Evolutionary conservation across 441 rosid species (phyloP).

Genomic region (Brassica balearica): DNA sequence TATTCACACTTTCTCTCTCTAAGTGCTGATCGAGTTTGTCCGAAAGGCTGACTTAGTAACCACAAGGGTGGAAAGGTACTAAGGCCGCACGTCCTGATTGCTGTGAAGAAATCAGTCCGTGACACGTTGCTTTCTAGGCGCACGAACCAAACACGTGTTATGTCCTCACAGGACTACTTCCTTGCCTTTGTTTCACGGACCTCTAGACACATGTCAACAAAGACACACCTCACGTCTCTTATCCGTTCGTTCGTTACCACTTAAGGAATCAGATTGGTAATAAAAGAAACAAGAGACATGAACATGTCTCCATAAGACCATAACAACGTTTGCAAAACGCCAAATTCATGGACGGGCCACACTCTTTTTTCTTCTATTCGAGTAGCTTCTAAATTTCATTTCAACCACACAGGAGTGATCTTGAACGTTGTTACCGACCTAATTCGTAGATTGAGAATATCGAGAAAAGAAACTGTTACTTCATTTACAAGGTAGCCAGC

Average conservation of each 20-base stretch:
- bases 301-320: constrained; percentile 18
- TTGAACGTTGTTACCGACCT: constrained; percentile 19
- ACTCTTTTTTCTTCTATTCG: neutral
- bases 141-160: constrained; percentile 32
- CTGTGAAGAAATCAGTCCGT: too few relatives aligned
- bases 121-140: constrained; percentile 21
- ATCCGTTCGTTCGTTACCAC: constrained; percentile 20
- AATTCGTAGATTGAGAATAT: neutral
- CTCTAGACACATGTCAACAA: neutral
- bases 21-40: too few relatives aligned
- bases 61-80: too few relatives aligned
- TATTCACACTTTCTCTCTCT: too few relatives aligned
- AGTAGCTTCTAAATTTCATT: constrained; percentile 17
- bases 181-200: constrained; percentile 5
- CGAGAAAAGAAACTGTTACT: constrained; percentile 11
- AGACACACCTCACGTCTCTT: constrained; percentile 9
- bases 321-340: constrained; percentile 24
- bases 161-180: neutral
- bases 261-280: neutral
- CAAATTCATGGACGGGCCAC: neutral
- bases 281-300: neutral
- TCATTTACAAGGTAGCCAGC: constrained; percentile 50
- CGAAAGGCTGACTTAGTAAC: too few relatives aligned
- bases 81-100: too few relatives aligned
- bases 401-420: constrained; percentile 20